Percentiles rank a stretch among this genome's conserved stretches.
These are phyloP conservation scores for Elasticomyces elasticus DNA, from an alignment of 495 filamentous ascomycete species.

Conservation along the genomic window DNA sequence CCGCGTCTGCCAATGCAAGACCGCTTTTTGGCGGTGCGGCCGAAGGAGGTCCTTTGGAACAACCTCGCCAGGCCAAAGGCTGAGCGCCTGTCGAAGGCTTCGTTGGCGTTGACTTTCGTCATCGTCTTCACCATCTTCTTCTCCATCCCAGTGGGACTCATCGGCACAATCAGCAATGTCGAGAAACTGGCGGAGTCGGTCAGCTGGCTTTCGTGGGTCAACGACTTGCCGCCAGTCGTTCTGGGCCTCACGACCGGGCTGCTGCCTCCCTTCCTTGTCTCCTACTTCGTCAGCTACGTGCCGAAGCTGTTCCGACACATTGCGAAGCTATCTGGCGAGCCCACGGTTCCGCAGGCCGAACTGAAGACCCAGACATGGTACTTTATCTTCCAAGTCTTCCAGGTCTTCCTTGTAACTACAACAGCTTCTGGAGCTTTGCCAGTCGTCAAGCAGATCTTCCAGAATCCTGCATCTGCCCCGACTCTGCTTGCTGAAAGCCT, in stretches of 20 bases:
- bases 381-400: slow-evolving; percentile 33
- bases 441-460: slow-evolving; percentile 21
- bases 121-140: slow-evolving; percentile 31
- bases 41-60: slow-evolving; percentile 31
- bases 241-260: slow-evolving; percentile 29
- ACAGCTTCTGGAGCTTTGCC: slow-evolving; percentile 29
- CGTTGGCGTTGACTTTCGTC: slow-evolving; percentile 22
- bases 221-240: slow-evolving; percentile 25
- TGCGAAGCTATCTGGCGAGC: slow-evolving; percentile 22
- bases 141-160: slow-evolving; percentile 29
- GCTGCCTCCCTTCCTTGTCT: slow-evolving; percentile 26
- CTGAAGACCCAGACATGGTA: slow-evolving; percentile 30
- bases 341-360: slow-evolving; percentile 29
- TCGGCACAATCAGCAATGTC: slow-evolving; percentile 30
- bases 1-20: slow-evolving; percentile 22
- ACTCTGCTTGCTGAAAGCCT: slow-evolving; percentile 26
- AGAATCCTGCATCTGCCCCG: slow-evolving; percentile 25
- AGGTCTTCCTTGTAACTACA: slow-evolving; percentile 33
- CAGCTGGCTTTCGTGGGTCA: slow-evolving; percentile 26
- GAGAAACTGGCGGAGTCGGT: slow-evolving; percentile 27
- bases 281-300: slow-evolving; percentile 26
- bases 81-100: slow-evolving; percentile 25
- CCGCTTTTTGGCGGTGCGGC: slow-evolving; percentile 25
- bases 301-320: slow-evolving; percentile 27
- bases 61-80: slow-evolving; percentile 24